A percentile compares a stretch with the other conserved stretches of the same genome.
phyloP scores from a whole-genome alignment of 768 basidiomycete genomes.

The Termitomyces titanicus region DNA sequence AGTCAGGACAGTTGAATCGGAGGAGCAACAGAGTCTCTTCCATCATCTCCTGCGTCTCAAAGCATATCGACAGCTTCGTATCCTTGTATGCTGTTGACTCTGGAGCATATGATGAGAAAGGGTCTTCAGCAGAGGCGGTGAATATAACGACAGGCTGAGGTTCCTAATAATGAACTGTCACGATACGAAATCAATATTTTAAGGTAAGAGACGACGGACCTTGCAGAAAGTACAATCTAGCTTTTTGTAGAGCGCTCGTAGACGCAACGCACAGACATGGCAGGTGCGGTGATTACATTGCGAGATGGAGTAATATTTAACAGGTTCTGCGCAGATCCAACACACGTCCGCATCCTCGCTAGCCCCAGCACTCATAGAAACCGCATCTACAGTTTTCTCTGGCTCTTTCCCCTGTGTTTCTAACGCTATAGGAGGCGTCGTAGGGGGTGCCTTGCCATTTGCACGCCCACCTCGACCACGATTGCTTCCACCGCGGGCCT shows the following conservation, averaged over 20 bases:
- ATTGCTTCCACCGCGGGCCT: conserved; percentile 11
- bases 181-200: not conserved
- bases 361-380: conserved; percentile 25
- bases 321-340: conserved; percentile 93
- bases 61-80: conserved; percentile 69
- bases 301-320: conserved; percentile 86
- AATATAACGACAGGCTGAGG: conserved; percentile 75
- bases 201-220: conserved; percentile 36
- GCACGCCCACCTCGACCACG: conserved; percentile 10
- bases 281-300: conserved; percentile 94
- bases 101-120: conserved; percentile 55
- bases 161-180: conserved; percentile 39
- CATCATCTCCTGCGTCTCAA: conserved; percentile 93
- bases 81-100: conserved; percentile 64
- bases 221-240: conserved; percentile 96
- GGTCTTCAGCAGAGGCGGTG: conserved; percentile 59
- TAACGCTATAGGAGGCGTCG: not conserved
- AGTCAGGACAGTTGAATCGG: conserved; percentile 90
- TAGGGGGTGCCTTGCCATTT: conserved; percentile 1
- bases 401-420: not conserved
- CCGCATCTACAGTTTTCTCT: not conserved
- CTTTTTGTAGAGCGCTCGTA: conserved; percentile 93
- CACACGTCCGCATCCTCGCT: conserved; percentile 49
- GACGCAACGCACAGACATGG: conserved; percentile 86
- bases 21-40: conserved; percentile 89